phyloP scores from a whole-genome alignment of 169 alveolate genomes.

The Cyclospora cayetanensis region DNA sequence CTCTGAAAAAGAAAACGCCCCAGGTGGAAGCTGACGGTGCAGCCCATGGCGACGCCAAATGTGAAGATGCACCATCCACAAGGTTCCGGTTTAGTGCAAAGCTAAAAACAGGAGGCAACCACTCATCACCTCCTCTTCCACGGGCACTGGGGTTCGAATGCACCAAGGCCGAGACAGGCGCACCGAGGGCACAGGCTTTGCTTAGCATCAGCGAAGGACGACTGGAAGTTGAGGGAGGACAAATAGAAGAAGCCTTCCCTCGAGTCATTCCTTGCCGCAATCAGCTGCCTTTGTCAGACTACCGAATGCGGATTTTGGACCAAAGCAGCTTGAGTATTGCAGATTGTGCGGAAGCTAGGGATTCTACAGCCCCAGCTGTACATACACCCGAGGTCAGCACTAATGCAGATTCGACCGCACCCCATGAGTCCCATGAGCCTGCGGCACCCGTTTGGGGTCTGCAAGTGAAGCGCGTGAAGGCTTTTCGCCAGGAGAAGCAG shows the following conservation, averaged over 20 bases:
- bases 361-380: not conserved
- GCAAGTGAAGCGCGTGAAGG: not conserved
- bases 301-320: not conserved
- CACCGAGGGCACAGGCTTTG: not conserved
- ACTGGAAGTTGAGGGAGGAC: not conserved
- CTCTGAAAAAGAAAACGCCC: not conserved
- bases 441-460: constrained; percentile 3
- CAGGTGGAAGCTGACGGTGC: not conserved
- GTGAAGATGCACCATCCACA: not conserved
- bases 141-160: not conserved
- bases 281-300: constrained; percentile 1
- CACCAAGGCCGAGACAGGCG: not conserved
- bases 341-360: not conserved
- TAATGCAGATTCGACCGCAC: not conserved
- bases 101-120: not conserved
- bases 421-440: not conserved
- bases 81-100: not conserved
- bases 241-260: not conserved
- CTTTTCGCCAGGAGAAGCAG: not conserved
- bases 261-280: not conserved
- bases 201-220: not conserved
- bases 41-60: not conserved
- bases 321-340: not conserved
- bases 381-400: constrained; percentile 44
- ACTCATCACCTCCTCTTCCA: not conserved